Percentiles rank a stretch among this genome's conserved stretches.
phyloP scores from a whole-genome alignment of 1,284 basidiomycete genomes.

The Ustilago hordei region DNA sequence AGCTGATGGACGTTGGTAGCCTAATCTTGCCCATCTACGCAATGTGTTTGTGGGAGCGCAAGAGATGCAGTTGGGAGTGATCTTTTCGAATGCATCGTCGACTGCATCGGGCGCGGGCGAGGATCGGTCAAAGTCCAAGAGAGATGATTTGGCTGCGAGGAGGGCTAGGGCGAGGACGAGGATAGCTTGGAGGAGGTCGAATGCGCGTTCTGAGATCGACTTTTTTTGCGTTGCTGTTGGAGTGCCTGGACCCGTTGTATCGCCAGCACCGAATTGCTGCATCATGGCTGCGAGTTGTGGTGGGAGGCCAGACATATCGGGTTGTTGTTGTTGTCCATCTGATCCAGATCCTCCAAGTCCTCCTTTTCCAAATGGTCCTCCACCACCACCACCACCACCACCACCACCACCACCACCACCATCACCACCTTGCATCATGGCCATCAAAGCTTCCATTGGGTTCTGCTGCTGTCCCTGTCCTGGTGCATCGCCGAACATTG shows the following conservation, averaged over 20 bases:
- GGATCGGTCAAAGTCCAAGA: constrained; percentile 42
- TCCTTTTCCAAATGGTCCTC: too few species aligned
- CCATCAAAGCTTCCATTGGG: constrained; percentile 52
- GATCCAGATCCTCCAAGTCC: constrained; percentile 8
- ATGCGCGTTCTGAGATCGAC: constrained; percentile 29
- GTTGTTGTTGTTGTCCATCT: constrained; percentile 24
- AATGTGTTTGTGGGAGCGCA: constrained; percentile 19
- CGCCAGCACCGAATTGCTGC: constrained; percentile 48
- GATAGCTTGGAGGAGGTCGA: constrained; percentile 41
- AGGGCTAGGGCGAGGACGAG: constrained; percentile 40
- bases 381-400: constrained; percentile 22
- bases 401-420: constrained; percentile 32
- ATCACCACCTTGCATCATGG: constrained; percentile 49
- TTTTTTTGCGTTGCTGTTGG: constrained; percentile 23
- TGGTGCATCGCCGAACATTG: constrained; percentile 29
- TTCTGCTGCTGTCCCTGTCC: constrained; percentile 25
- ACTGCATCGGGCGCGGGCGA: constrained; percentile 18
- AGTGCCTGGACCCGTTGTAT: constrained; percentile 14
- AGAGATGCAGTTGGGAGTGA: not conserved
- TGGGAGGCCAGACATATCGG: constrained; percentile 43
- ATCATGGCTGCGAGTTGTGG: constrained; percentile 54
- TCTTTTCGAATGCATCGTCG: constrained; percentile 19
- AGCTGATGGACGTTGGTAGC: constrained; percentile 39
- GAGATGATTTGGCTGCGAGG: constrained; percentile 38
- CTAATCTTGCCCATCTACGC: constrained; percentile 58